Evolutionary conservation across 1,284 basidiomycete species (phyloP).

Genomic region (Puccinia polysora): DNA sequence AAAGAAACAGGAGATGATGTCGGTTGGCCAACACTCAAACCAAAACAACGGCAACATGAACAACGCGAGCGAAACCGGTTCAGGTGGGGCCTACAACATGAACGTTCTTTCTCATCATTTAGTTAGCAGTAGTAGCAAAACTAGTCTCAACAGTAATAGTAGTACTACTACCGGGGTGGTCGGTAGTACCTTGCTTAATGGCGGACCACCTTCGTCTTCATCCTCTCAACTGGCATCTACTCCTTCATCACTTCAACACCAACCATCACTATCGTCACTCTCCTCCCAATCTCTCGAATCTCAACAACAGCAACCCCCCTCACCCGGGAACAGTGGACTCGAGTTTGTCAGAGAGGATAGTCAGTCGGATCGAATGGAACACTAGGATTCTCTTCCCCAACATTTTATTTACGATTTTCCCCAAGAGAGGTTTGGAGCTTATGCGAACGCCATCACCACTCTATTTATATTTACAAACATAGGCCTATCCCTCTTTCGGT

Average conservation of each 20-base stretch:
- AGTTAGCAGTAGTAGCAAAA: conserved; percentile 1
- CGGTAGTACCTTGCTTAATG: too few relatives aligned
- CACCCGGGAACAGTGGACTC: background rate
- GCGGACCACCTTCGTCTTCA: too few relatives aligned
- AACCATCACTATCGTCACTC: too few relatives aligned
- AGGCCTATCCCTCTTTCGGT: too few relatives aligned
- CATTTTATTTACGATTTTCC: too few relatives aligned
- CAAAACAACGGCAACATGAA: background rate
- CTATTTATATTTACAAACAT: too few relatives aligned
- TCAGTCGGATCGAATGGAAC: conserved; percentile 13
- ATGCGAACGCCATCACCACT: too few relatives aligned
- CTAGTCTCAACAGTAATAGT: background rate
- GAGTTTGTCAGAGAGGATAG: conserved; percentile 13
- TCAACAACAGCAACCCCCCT: background rate
- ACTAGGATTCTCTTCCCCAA: background rate
- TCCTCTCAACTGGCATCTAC: too few relatives aligned
- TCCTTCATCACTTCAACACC: too few relatives aligned
- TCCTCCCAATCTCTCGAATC: too few relatives aligned
- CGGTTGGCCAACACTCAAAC: background rate
- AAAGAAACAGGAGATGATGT: conserved; percentile 39
- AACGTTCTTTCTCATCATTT: background rate
- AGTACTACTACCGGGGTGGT: too few relatives aligned
- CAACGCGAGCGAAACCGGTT: background rate
- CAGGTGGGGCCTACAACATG: background rate
- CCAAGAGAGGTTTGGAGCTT: too few relatives aligned